Base-by-base conservation (phyloP, 2,329 filamentous ascomycete genomes). In the Didymella glomerata region DNA sequence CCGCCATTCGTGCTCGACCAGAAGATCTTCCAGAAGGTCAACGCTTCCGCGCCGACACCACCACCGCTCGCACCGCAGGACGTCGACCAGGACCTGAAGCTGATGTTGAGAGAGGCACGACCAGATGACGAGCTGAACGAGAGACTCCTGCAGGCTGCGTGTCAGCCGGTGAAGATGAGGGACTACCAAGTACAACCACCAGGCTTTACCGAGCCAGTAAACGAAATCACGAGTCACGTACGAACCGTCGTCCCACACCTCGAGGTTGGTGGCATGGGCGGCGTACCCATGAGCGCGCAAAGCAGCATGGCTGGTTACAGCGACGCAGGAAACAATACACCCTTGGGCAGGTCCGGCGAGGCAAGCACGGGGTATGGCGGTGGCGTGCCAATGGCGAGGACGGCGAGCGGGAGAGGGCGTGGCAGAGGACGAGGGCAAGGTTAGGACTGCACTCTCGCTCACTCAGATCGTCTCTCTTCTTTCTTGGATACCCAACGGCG, bases 1-100 rank as follows among this genome's bases (percentile, higher is more conserved):
- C 69, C 70, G 7, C 81, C 81, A 0, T 78, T 80, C 45, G 71
- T 81, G 24, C 77, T 83, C 18, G 75, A 77, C 49, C 78, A 78
- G 34, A 78, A 80, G 54, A 77, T 81, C 24, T 79, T 81, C 58
- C 75, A 76, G 28, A 81, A 82, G 50, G 74, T 75, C 47, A 82
- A 83, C 61, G 81, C 82, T 42, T 76, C 80, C 8, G 81, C 81
- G 0, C 81, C 82, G 2, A 72, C 81, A 16, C 80, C 81, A 20
- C 73, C 79, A 2, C 67, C 78, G 0, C 77, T 83, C 16, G 71
- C 71, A 13, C 63, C 73, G 11, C 68, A 78, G 27, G 82, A 84
- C 38, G 69, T 80, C 14, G 81, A 83, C 24, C 78, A 79, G 54
- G 83, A 85, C 52, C 74, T 84, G 41, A 78, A 78, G 46, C 75